These are phyloP conservation scores for Petunia hybrid DNA, from an alignment of 305 asterid species.

Conservation along the genomic window DNA sequence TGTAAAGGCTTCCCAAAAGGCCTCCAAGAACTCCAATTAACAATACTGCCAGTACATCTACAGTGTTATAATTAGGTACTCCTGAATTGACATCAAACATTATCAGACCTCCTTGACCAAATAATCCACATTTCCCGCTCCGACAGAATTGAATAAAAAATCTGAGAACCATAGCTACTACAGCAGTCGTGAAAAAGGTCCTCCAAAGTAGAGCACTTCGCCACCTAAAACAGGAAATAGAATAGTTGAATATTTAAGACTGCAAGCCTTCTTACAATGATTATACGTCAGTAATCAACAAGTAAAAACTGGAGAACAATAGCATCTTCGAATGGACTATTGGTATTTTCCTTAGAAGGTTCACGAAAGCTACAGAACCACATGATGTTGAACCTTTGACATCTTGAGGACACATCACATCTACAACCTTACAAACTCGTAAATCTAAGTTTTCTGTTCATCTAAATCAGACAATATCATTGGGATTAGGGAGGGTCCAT, in stretches of 20 bases:
- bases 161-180: conserved; percentile 88
- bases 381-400: conserved; percentile 16
- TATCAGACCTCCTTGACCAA: conserved; percentile 70
- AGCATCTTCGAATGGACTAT: conserved; percentile 22
- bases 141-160: conserved; percentile 66
- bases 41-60: conserved; percentile 79
- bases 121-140: conserved; percentile 83
- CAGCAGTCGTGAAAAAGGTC: conserved; percentile 95
- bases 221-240: conserved; percentile 32
- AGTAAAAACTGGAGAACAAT: not conserved
- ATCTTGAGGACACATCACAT: conserved; percentile 2
- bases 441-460: conserved; percentile 2
- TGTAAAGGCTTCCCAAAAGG: conserved; percentile 81
- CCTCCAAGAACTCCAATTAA: conserved; percentile 93
- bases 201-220: conserved; percentile 65
- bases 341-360: conserved; percentile 21
- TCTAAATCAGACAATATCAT: conserved; percentile 3
- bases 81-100: conserved; percentile 34
- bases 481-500: not conserved
- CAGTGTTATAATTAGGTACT: conserved; percentile 61
- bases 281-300: not conserved
- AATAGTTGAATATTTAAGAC: conserved; percentile 26
- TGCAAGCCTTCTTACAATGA: conserved; percentile 24
- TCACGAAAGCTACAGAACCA: conserved; percentile 20
- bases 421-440: not conserved